Conservation (phyloP, 495 filamentous ascomycete genomes). For the Penicillium argentinense region DNA sequence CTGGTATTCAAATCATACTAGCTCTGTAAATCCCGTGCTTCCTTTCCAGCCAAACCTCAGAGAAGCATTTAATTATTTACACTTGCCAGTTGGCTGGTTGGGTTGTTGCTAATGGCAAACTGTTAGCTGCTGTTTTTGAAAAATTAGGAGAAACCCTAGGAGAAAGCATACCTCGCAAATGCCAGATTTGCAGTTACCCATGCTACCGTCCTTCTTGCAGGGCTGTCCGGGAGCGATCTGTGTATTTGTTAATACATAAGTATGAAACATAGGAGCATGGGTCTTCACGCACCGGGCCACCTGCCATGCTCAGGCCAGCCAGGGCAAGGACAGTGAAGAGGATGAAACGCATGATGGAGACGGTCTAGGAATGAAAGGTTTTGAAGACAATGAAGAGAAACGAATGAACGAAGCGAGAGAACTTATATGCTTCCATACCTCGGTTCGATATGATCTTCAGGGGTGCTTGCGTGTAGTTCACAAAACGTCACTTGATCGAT, state of each 20-base stretch:
- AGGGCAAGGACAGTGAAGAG: conserved; percentile 8
- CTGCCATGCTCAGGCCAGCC: conserved; percentile 2
- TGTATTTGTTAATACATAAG: neutral
- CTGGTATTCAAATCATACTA: too few species aligned
- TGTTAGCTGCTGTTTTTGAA: neutral
- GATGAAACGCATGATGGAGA: conserved; percentile 10
- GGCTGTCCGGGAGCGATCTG: conserved; percentile 9
- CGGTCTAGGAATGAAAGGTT: too few species aligned
- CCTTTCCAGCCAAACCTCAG: too few species aligned
- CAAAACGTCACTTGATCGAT: too few species aligned
- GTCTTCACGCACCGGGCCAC: neutral
- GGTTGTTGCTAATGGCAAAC: conserved; percentile 6
- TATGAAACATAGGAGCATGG: too few species aligned
- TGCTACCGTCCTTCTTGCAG: conserved; percentile 15
- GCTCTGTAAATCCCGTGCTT: too few species aligned
- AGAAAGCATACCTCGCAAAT: conserved; percentile 8
- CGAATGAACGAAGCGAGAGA: too few species aligned
- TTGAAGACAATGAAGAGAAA: too few species aligned
- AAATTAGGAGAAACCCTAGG: neutral
- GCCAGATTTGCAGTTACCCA: conserved; percentile 9
- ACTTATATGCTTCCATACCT: too few species aligned
- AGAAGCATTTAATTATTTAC: too few species aligned
- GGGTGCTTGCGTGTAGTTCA: too few species aligned
- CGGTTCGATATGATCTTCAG: too few species aligned
- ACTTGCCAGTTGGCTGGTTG: conserved; percentile 5